These are phyloP conservation scores for Oenanthe javanica DNA, from an alignment of 140 eudicot genomes.

Conservation along the genomic window DNA sequence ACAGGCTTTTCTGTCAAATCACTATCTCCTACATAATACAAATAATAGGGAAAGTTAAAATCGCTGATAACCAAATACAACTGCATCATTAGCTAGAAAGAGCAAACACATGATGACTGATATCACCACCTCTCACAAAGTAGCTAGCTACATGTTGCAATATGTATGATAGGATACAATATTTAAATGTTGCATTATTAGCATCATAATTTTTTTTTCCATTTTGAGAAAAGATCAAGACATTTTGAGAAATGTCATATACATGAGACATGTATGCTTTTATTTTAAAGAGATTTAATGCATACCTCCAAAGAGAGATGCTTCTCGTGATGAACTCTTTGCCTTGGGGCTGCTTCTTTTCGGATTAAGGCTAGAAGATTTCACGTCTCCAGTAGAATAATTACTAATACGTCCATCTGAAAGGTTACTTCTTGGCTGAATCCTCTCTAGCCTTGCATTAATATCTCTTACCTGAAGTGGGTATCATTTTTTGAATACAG, in stretches of 20 bases:
- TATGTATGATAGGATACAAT: not conserved
- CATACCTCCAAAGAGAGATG: constrained; percentile 83
- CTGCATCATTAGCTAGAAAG: not conserved
- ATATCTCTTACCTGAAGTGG: constrained; percentile 76
- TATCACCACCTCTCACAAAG: not conserved
- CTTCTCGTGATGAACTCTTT: constrained; percentile 65
- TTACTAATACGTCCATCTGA: constrained; percentile 52
- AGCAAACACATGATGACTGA: not conserved
- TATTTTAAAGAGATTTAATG: not conserved
- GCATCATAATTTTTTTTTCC: not conserved
- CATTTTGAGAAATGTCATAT: not conserved
- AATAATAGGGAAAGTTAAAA: constrained; percentile 5
- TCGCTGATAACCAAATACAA: not conserved
- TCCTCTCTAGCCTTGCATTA: constrained; percentile 77
- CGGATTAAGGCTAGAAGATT: constrained; percentile 42
- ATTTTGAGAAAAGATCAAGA: not conserved
- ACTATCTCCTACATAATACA: constrained; percentile 50
- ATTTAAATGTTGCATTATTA: not conserved
- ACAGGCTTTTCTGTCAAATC: constrained; percentile 86
- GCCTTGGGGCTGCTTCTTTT: constrained; percentile 95
- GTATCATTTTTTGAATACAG: not conserved
- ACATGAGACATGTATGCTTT: not conserved
- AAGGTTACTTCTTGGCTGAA: constrained; percentile 68
- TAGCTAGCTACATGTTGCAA: not conserved
- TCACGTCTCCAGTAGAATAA: constrained; percentile 36